Percentiles rank a stretch among this genome's conserved stretches.
phyloP scores from a whole-genome alignment of 208 protist genomes.

The Trypanosoma conorhini region DNA sequence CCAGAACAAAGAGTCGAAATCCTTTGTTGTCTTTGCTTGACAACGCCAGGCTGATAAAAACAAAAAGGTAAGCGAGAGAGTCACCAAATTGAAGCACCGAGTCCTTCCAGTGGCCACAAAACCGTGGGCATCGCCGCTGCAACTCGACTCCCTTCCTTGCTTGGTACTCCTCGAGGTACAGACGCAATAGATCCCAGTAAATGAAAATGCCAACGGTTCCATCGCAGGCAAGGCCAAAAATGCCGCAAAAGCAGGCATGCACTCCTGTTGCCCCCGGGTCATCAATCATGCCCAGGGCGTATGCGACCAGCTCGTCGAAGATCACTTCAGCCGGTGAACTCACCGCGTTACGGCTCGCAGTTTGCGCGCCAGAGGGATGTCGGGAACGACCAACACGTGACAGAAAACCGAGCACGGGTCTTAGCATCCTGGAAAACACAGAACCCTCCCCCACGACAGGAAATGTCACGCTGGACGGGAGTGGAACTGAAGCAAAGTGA shows the following conservation, averaged over 20 bases:
- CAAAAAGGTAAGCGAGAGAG: conserved; percentile 36
- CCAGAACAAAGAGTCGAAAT: conserved; percentile 46
- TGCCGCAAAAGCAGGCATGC: conserved; percentile 39
- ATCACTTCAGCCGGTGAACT: conserved; percentile 1
- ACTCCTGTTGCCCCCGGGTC: conserved; percentile 9
- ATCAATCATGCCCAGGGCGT: conserved; percentile 14
- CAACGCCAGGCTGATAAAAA: conserved; percentile 38
- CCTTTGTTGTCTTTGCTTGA: conserved; percentile 29
- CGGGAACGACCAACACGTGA: not conserved
- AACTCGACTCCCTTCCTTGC: conserved; percentile 5
- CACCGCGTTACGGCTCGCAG: not conserved
- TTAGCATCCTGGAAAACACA: not conserved
- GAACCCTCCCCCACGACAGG: not conserved
- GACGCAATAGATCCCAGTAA: conserved; percentile 44
- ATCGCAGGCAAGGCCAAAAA: conserved; percentile 33
- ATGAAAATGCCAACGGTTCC: conserved; percentile 34
- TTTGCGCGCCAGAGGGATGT: not conserved
- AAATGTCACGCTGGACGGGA: not conserved
- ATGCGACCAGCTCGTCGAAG: conserved; percentile 19
- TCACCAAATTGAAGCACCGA: conserved; percentile 22
- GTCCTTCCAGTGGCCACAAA: conserved; percentile 20
- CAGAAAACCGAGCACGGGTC: not conserved
- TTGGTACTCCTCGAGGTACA: conserved; percentile 33
- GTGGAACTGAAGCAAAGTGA: conserved; percentile 1
- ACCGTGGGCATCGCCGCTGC: conserved; percentile 22